Evolutionary conservation across 2,329 filamentous ascomycete genomes (phyloP), one percentile per base, ranked within the genome.

Genomic region (Atkinsonella hypoxylon): DNA sequence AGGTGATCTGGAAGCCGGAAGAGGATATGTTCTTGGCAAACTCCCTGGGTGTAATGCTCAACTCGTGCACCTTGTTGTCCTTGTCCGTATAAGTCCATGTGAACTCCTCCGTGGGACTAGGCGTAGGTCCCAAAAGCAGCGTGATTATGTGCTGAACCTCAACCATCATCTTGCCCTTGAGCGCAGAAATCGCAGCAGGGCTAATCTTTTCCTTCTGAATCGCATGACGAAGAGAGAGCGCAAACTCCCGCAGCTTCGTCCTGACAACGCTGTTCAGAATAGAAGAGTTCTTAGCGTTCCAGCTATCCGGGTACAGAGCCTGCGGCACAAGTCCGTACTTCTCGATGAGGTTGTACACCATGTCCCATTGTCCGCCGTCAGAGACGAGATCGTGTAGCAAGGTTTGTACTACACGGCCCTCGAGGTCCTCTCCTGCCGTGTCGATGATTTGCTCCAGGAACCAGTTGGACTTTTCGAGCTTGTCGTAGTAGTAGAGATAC

Each of bases 401-500:
- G 4, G 76, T 77, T 63, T 89, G 83, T 3, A 95, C 75, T 4
- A 94, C 68, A 10, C 89, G 72, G 20, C 82, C 77, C 56, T 90
- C 86, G 1, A 94, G 74, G 34, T 83, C 80, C 58, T 89, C 76
- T 48, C 73, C 71, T 0, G 79, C 76, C 0, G 89, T 94, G 55
- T 87, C 81, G 50, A 95, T 78, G 54, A 91, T 79, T 60, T 87
- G 85, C 67, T 94, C 88, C 17, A 95, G 76, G 70, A 94, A 95
- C 72, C 79, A 95, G 66, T 95, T 95, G 9, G 85, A 77, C 67
- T 95, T 95, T 67, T 95, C 89, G 18, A 95, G 79, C 70, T 95
- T 95, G 66, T 95, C 89, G 84, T 86, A 94, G 75, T 89, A 95
- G 70, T 91, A 95, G 4, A 95, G 76, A 61, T 94, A 94, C 1